These are phyloP conservation scores for Penicillium fuscoglaucum DNA, from an alignment of 2,329 filamentous ascomycete species.

Conservation along the genomic window DNA sequence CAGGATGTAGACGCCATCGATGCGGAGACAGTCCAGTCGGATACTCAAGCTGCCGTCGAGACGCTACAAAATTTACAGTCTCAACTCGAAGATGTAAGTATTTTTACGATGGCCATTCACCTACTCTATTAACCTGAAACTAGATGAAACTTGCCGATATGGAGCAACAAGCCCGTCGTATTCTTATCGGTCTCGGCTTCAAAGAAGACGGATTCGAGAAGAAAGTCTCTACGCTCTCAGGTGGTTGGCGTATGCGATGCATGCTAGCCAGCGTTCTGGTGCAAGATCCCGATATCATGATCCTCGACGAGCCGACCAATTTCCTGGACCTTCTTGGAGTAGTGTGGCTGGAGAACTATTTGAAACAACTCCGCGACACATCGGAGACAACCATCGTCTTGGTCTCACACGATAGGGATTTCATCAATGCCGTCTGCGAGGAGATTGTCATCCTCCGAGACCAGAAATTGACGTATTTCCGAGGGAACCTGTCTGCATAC, in stretches of 20 bases:
- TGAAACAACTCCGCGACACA: slow-evolving; percentile 57
- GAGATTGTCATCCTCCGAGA: slow-evolving; percentile 76
- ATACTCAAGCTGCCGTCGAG: slow-evolving; percentile 69
- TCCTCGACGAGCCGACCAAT: slow-evolving; percentile 86
- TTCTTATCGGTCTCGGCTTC: slow-evolving; percentile 72
- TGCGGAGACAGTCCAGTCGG: slow-evolving; percentile 57
- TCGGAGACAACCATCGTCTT: slow-evolving; percentile 67
- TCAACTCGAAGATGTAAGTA: slow-evolving; percentile 61
- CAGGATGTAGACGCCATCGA: slow-evolving; percentile 60
- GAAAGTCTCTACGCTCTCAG: slow-evolving; percentile 67
- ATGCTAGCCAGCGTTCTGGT: slow-evolving; percentile 66
- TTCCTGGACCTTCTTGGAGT: slow-evolving; percentile 81
- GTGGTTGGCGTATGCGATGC: slow-evolving; percentile 73
- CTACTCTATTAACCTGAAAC: slow-evolving; percentile 11
- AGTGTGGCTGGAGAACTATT: slow-evolving; percentile 77
- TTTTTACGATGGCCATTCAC: not conserved
- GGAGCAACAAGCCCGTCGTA: slow-evolving; percentile 65
- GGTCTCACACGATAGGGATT: slow-evolving; percentile 82
- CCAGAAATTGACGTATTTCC: slow-evolving; percentile 70
- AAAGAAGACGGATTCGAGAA: slow-evolving; percentile 61
- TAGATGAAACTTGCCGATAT: slow-evolving; percentile 59
- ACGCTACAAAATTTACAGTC: slow-evolving; percentile 68
- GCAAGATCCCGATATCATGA: slow-evolving; percentile 72
- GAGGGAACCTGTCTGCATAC: slow-evolving; percentile 71
- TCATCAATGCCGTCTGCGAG: slow-evolving; percentile 71